These are phyloP conservation scores for Phylloporus gajari DNA, from an alignment of 1,284 basidiomycete genomes.

Conservation along the genomic window DNA sequence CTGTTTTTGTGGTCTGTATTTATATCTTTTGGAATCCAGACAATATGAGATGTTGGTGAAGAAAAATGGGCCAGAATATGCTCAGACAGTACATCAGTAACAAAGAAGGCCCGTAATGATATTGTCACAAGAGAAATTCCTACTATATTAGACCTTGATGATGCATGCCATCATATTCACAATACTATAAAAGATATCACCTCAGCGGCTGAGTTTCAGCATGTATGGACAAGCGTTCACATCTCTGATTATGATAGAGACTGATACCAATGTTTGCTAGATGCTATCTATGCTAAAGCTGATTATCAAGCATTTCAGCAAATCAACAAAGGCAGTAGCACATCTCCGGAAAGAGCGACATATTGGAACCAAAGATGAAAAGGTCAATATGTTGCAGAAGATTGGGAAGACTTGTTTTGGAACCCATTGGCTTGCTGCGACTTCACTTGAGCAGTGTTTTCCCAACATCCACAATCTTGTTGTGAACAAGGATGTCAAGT, in stretches of 20 bases:
- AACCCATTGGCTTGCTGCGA: neutral
- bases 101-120: slow-evolving; percentile 1
- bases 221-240: no score
- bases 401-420: neutral
- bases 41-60: neutral
- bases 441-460: neutral
- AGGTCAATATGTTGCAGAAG: neutral
- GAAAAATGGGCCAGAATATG: slow-evolving; percentile 8
- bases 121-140: neutral
- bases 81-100: slow-evolving; percentile 2
- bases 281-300: neutral
- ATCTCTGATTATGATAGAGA: no score
- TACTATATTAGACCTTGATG: neutral
- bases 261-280: neutral
- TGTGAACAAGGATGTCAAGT: no score
- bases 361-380: neutral
- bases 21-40: neutral
- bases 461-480: neutral
- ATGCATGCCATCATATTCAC: slow-evolving; percentile 10
- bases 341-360: neutral
- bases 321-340: neutral
- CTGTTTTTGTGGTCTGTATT: no score
- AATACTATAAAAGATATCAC: slow-evolving; percentile 1
- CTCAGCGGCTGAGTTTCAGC: neutral
- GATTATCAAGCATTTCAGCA: neutral